These are phyloP conservation scores for Torrubiellomyces zombiae DNA, from an alignment of 2,329 filamentous ascomycete genomes.

Conservation along the genomic window DNA sequence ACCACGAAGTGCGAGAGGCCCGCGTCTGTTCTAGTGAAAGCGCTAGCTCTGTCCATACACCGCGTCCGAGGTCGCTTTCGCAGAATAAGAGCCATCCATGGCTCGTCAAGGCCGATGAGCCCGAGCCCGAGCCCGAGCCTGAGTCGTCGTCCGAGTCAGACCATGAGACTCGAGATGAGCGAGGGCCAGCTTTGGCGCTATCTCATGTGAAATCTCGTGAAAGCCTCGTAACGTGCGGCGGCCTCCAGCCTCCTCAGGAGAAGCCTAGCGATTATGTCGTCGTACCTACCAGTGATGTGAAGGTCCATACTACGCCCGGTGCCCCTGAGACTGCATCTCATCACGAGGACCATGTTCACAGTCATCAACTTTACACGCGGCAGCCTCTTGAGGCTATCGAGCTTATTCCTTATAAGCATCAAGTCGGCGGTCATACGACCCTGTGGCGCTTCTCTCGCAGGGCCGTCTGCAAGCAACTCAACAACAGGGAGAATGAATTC, in stretches of 20 bases:
- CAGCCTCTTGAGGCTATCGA: constrained; percentile 78
- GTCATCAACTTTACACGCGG: constrained; percentile 32
- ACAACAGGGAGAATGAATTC: constrained; percentile 96
- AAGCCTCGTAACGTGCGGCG: constrained; percentile 10
- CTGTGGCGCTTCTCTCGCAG: constrained; percentile 90
- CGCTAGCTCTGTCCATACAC: constrained; percentile 24
- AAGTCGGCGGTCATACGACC: constrained; percentile 92
- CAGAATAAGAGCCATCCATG: constrained; percentile 28
- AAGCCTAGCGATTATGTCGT: constrained; percentile 22
- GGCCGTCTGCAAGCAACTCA: constrained; percentile 95
- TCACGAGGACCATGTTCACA: constrained; percentile 32
- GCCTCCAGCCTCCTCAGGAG: constrained; percentile 14
- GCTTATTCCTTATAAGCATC: constrained; percentile 90
- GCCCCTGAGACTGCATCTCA: constrained; percentile 21
- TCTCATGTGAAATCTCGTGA: constrained; percentile 14
- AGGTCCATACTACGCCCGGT: constrained; percentile 12
- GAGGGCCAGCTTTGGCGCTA: constrained; percentile 7
- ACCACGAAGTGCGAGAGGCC: constrained; percentile 37
- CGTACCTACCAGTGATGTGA: constrained; percentile 26
- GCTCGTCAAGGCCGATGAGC: constrained; percentile 42
- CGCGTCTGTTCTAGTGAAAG: constrained; percentile 14
- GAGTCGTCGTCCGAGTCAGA: constrained; percentile 9
- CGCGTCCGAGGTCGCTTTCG: constrained; percentile 26
- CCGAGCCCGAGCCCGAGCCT: constrained; percentile 17
- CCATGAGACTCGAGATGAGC: no score